Evolutionary conservation across 139 green algal genomes (phyloP).

Genomic region (Parachlorella kessleri): DNA sequence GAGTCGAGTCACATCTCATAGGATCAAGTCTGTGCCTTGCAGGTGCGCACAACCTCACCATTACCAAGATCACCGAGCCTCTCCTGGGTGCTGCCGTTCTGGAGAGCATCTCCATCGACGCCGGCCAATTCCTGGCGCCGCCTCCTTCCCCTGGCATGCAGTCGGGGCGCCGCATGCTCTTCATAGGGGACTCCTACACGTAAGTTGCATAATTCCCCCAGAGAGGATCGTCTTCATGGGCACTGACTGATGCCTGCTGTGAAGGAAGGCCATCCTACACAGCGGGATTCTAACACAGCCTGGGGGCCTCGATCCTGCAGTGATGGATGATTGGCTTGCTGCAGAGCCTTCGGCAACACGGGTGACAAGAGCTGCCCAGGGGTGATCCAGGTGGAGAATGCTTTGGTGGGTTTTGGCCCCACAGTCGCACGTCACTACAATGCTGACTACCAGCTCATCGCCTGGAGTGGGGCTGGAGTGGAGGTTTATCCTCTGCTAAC

Average conservation of each 20-base stretch:
- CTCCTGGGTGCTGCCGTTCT: not conserved
- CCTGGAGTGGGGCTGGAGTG: not conserved
- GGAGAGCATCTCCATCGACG: not conserved
- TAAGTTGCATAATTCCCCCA: no score
- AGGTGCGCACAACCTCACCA: not conserved
- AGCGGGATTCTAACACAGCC: no score
- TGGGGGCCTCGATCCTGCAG: no score
- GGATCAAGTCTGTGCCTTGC: no score
- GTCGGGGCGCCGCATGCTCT: not conserved
- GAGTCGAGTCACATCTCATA: no score
- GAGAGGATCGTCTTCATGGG: no score
- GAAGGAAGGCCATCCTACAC: no score
- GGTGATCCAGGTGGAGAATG: not conserved
- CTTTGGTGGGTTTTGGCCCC: not conserved
- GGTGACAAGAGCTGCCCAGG: not conserved
- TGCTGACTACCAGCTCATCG: not conserved
- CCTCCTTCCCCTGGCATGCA: not conserved
- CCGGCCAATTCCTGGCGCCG: not conserved
- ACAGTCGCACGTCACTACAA: not conserved
- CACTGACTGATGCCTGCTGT: no score
- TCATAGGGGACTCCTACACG: conserved; percentile 1
- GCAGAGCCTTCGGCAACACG: not conserved
- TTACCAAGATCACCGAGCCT: not conserved
- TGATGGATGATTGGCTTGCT: not conserved
- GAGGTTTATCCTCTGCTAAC: not conserved